These are phyloP conservation scores for Astrothelium subdiscretum DNA, from an alignment of 495 filamentous ascomycete species.

Conservation along the genomic window DNA sequence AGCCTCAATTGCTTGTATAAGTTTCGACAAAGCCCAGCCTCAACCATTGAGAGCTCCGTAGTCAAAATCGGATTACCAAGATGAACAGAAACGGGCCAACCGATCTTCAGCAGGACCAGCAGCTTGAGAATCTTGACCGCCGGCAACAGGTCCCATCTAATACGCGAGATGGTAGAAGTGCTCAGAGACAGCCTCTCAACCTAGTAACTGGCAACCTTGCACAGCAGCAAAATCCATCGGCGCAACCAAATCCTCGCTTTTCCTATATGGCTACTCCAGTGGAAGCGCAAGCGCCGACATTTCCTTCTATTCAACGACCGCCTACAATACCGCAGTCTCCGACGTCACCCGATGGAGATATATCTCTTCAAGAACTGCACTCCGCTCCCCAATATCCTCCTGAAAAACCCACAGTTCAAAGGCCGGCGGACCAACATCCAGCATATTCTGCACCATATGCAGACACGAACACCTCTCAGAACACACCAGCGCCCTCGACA, in stretches of 20 bases:
- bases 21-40: background rate
- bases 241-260: background rate
- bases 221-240: background rate
- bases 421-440: background rate
- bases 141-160: background rate
- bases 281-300: background rate
- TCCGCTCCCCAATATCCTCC: background rate
- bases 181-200: background rate
- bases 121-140: background rate
- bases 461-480: background rate
- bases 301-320: background rate
- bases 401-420: background rate
- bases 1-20: background rate
- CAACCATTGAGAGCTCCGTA: background rate
- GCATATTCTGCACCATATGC: background rate
- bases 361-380: background rate
- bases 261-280: background rate
- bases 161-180: background rate
- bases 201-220: background rate
- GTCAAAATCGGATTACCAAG: background rate
- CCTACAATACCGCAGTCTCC: constrained; percentile 10
- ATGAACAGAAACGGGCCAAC: background rate
- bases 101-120: background rate
- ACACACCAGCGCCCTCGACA: background rate
- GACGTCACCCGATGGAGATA: background rate